phyloP scores from a whole-genome alignment of 2,329 filamentous ascomycete species.

The Sporothrix pseudoabietina region DNA sequence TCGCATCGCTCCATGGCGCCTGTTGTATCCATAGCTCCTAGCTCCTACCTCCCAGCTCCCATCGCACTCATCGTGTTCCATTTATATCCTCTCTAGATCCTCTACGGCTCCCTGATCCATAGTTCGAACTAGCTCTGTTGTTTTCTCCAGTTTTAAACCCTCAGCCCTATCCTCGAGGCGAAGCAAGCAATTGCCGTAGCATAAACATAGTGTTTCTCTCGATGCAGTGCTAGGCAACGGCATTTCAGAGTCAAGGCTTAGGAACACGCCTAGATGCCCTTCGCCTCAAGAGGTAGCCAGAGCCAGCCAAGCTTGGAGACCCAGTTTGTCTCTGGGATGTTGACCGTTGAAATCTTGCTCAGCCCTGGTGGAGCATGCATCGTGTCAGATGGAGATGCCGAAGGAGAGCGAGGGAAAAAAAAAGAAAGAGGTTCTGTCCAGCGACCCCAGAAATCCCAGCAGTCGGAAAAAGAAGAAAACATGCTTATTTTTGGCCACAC shows the following conservation, averaged over 20 bases:
- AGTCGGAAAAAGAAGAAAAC: neutral
- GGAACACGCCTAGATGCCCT: neutral
- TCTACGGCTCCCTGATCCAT: neutral
- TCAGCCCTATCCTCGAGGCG: conserved; percentile 8
- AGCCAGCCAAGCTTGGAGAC: neutral
- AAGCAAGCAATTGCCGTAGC: neutral
- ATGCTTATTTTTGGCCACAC: conserved; percentile 15
- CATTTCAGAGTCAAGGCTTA: neutral
- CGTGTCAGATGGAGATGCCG: neutral
- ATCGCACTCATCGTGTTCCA: neutral
- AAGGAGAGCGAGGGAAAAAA: neutral
- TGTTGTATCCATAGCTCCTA: neutral
- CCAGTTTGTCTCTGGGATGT: neutral
- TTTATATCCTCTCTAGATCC: neutral
- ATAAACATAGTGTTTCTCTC: neutral
- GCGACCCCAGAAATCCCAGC: neutral
- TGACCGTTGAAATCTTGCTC: neutral
- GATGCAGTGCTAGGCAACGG: neutral
- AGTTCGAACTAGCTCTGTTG: neutral
- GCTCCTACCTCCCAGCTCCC: neutral
- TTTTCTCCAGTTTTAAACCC: neutral
- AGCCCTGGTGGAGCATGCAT: neutral
- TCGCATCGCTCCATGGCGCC: no score
- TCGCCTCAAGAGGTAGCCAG: neutral
- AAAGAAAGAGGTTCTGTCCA: neutral